Percentiles rank a stretch among this genome's conserved stretches.
Evolutionary conservation across 768 basidiomycete genomes (phyloP).

Genomic region (Podaxis sp.): DNA sequence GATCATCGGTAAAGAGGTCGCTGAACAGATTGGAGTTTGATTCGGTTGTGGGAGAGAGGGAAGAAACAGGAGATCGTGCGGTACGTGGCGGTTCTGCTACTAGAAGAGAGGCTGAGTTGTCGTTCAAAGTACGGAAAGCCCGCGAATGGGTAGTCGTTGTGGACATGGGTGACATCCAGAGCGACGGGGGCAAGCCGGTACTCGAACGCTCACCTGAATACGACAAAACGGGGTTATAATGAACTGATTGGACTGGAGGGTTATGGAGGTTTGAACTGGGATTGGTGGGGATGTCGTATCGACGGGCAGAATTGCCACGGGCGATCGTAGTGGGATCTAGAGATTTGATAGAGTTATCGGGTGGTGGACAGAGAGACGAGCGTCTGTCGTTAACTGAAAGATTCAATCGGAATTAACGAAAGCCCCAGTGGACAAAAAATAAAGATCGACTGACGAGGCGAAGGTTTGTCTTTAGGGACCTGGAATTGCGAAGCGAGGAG

Average conservation of each 20-base stretch:
- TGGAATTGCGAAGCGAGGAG: constrained; percentile 22
- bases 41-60: constrained; percentile 43
- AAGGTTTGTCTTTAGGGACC: constrained; percentile 18
- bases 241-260: constrained; percentile 12
- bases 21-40: constrained; percentile 64
- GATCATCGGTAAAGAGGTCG: constrained; percentile 69
- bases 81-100: constrained; percentile 13
- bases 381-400: constrained; percentile 14
- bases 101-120: constrained; percentile 31
- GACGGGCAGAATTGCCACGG: neutral
- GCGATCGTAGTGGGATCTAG: neutral
- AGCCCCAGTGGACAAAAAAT: neutral
- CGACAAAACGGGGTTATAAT: constrained; percentile 23
- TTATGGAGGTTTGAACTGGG: constrained; percentile 3
- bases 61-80: constrained; percentile 41
- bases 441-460: constrained; percentile 19
- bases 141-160: constrained; percentile 25
- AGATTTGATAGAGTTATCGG: neutral
- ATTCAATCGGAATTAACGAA: neutral
- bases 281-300: neutral
- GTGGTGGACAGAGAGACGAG: neutral
- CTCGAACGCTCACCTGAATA: constrained; percentile 48
- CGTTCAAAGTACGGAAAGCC: constrained; percentile 35
- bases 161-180: constrained; percentile 81
- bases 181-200: constrained; percentile 63